A percentile compares a stretch with the other conserved stretches of the same genome.
Evolutionary conservation across 768 basidiomycete species (phyloP).

Genomic region (Leccinum truebloodii): DNA sequence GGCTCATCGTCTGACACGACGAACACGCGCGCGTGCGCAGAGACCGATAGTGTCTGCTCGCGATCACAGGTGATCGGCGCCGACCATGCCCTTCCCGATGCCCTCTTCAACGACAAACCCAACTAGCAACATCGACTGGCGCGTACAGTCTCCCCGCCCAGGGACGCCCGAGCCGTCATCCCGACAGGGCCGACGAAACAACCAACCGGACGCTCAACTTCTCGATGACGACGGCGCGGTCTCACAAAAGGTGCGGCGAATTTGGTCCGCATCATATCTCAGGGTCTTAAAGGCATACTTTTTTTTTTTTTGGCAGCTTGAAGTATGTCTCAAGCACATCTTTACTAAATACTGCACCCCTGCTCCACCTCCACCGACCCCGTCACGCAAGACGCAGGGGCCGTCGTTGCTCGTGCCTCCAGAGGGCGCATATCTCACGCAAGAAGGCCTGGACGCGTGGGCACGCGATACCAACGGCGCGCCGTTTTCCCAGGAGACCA

Average conservation of each 20-base stretch:
- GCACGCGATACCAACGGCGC: slow-evolving; percentile 81
- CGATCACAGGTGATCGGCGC: slow-evolving; percentile 23
- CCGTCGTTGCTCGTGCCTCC: slow-evolving; percentile 45
- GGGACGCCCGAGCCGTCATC: slow-evolving; percentile 66
- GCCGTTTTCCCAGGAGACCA: slow-evolving; percentile 74
- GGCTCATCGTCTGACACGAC: slow-evolving; percentile 27
- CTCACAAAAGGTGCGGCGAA: slow-evolving; percentile 53
- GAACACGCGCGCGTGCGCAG: slow-evolving; percentile 14
- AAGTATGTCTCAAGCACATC: slow-evolving; percentile 70
- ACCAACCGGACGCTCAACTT: slow-evolving; percentile 49
- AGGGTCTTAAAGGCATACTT: neutral
- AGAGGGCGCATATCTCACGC: slow-evolving; percentile 55
- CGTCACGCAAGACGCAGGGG: slow-evolving; percentile 19
- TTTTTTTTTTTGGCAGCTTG: slow-evolving; percentile 47
- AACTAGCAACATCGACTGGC: slow-evolving; percentile 14
- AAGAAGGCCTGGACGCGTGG: slow-evolving; percentile 70
- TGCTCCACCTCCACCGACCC: slow-evolving; percentile 20
- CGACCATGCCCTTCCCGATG: slow-evolving; percentile 18
- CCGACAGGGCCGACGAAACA: slow-evolving; percentile 58
- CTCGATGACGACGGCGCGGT: slow-evolving; percentile 73
- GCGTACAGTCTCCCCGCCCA: slow-evolving; percentile 50
- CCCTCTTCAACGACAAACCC: slow-evolving; percentile 3
- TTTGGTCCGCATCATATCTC: neutral
- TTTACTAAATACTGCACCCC: slow-evolving; percentile 78
- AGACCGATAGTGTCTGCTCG: slow-evolving; percentile 2